These are phyloP conservation scores for Spirogloea muscicola DNA, from an alignment of 139 green algal genomes.

Conservation along the genomic window DNA sequence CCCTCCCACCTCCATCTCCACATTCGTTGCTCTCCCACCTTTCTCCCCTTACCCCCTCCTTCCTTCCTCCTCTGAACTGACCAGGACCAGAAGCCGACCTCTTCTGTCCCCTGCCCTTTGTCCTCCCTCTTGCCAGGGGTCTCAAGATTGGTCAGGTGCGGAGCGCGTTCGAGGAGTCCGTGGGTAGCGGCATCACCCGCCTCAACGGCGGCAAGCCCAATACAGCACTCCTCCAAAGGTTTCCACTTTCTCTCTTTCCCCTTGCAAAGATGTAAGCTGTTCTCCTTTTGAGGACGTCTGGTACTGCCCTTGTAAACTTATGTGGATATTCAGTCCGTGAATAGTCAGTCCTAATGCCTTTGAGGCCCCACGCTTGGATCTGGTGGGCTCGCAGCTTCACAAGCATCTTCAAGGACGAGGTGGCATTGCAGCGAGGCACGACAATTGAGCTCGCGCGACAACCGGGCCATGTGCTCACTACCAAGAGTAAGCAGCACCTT, in stretches of 20 bases:
- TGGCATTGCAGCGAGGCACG: not conserved
- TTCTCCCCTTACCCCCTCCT: not conserved
- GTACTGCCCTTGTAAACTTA: too few relatives aligned
- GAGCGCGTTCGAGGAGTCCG: not conserved
- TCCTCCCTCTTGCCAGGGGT: too few relatives aligned
- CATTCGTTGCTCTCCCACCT: not conserved
- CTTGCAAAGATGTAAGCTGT: too few relatives aligned
- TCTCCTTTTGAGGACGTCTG: not conserved
- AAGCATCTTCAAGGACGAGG: not conserved
- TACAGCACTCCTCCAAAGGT: slow-evolving; percentile 5
- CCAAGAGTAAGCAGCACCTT: not conserved
- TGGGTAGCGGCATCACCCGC: not conserved
- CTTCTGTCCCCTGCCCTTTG: too few relatives aligned
- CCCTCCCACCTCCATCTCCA: not conserved
- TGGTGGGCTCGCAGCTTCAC: too few relatives aligned
- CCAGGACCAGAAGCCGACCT: too few relatives aligned
- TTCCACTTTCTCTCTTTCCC: too few relatives aligned
- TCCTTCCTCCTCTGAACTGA: too few relatives aligned
- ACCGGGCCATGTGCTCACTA: slow-evolving; percentile 1
- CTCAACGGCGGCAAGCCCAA: slow-evolving; percentile 2
- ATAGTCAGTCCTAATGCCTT: too few relatives aligned
- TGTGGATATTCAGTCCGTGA: too few relatives aligned
- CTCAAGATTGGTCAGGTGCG: slow-evolving; percentile 10
- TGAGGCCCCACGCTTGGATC: too few relatives aligned
- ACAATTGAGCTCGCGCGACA: not conserved